Conservation (phyloP, 2,329 filamentous ascomycete species). For the Botryosphaeria dothidea region DNA sequence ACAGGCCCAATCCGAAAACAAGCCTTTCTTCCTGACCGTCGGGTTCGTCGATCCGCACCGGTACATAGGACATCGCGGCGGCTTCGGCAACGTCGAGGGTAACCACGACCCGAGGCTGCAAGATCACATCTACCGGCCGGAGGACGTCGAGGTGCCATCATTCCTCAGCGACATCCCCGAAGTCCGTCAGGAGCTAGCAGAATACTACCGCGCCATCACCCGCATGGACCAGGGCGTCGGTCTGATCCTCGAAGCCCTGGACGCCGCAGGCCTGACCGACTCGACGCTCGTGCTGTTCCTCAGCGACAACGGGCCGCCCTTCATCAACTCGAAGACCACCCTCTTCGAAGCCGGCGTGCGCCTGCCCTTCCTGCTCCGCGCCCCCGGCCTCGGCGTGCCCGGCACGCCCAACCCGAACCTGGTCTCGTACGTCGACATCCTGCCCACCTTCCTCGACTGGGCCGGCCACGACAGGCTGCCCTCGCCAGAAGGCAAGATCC, state of each 20-base stretch:
- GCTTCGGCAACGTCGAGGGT: conserved; percentile 47
- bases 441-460: conserved; percentile 47
- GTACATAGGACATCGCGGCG: conserved; percentile 37
- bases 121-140: conserved; percentile 27
- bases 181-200: conserved; percentile 44
- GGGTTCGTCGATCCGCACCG: conserved; percentile 52
- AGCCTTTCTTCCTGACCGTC: conserved; percentile 49
- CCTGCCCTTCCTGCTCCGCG: conserved; percentile 45
- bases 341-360: conserved; percentile 51
- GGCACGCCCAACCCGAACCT: conserved; percentile 45
- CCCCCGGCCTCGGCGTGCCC: conserved; percentile 29
- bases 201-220: conserved; percentile 43
- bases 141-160: conserved; percentile 42
- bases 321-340: conserved; percentile 55
- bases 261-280: conserved; percentile 32
- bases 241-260: conserved; percentile 39
- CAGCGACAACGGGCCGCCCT: conserved; percentile 53
- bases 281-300: conserved; percentile 48
- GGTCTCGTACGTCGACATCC: conserved; percentile 49
- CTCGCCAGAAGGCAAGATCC: background rate
- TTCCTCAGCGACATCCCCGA: conserved; percentile 46
- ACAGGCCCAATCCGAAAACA: conserved; percentile 29
- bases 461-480: background rate
- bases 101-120: conserved; percentile 24
- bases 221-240: conserved; percentile 47